Base-by-base conservation (phyloP, 768 basidiomycete species). In the Leccinum broughii region DNA sequence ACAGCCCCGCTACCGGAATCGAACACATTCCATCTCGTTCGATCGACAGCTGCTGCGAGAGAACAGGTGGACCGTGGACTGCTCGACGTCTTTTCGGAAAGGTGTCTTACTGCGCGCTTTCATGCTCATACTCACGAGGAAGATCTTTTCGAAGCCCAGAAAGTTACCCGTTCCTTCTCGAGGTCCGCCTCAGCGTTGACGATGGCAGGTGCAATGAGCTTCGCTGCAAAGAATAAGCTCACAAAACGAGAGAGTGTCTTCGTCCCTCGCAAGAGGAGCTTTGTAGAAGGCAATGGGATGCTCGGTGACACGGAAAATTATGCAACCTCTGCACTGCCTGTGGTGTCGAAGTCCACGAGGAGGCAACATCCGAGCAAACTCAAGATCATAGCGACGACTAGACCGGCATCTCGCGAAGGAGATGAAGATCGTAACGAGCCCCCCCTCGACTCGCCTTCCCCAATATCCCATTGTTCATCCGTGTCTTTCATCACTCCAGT, bases 1-100 rank as follows among this genome's bases (percentile, higher is more conserved):
- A 76, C 88, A 64, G 68, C 81, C 13, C 79, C 84, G n/a, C 73
- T 81, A 54, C 58, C 71, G 22, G 67, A 76, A 32, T 76, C 81
- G 15, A 81, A 84, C 39, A 81, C 83, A 4, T 82, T 89, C 44
- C 79, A 88, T 63, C 83, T 90, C 56, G 83, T 85, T 37, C 87
- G 92, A 15, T 82, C 85, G 15, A 86, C 89, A 17, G 77, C 84
- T 10, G 76, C 83, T 46, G 85, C 86, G 35, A 86, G 92, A 51
- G 78, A 81, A 30, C 83, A 85, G 44, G 86, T 93, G 54, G 94
- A 96, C 66, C 83, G 88, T 49, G 86, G 86, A 11, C 77, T 98
- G 17, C 80, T 83, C 51, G 95, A 96, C 68, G 85, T 97, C 59
- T 85, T 89, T 65, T 94, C 93, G 11, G 85, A 88, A 60, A 78